Evolutionary conservation across 306 rosid genomes (phyloP).

Genomic region (Dalbergia cultrata): DNA sequence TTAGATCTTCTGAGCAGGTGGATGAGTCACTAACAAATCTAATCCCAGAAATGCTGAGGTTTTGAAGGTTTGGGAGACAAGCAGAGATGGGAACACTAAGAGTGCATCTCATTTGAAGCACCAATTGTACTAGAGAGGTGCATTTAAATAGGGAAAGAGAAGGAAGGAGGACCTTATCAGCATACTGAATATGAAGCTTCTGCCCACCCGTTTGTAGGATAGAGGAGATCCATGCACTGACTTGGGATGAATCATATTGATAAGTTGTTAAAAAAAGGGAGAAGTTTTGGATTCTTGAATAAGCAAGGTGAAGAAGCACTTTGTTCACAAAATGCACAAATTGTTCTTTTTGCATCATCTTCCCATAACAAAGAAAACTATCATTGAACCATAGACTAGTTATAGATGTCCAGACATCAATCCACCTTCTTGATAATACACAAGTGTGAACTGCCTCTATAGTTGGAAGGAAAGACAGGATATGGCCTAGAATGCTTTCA

Average conservation of each 20-base stretch:
- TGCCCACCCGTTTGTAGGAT: slow-evolving; percentile 34
- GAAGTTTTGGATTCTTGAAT: slow-evolving; percentile 41
- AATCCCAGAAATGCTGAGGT: slow-evolving; percentile 48
- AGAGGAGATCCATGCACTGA: slow-evolving; percentile 49
- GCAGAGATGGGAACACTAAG: slow-evolving; percentile 43
- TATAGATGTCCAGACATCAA: slow-evolving; percentile 43
- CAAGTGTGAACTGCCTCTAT: slow-evolving; percentile 35
- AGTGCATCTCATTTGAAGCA: slow-evolving; percentile 50
- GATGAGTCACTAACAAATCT: slow-evolving; percentile 43
- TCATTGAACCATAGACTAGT: slow-evolving; percentile 31
- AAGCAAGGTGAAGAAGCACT: slow-evolving; percentile 36
- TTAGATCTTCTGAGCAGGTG: slow-evolving; percentile 31
- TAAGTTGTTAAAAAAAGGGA: slow-evolving; percentile 44
- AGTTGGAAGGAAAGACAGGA: slow-evolving; percentile 44
- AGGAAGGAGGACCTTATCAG: slow-evolving; percentile 26
- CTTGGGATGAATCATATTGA: slow-evolving; percentile 41
- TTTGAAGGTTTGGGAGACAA: slow-evolving; percentile 53
- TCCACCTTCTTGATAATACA: slow-evolving; percentile 43
- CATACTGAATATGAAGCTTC: slow-evolving; percentile 52
- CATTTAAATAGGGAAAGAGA: slow-evolving; percentile 48
- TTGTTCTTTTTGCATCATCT: slow-evolving; percentile 42
- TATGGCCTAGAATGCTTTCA: slow-evolving; percentile 38
- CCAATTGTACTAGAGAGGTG: slow-evolving; percentile 48
- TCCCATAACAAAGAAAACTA: slow-evolving; percentile 20
- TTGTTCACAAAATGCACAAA: slow-evolving; percentile 40